Conservation (phyloP, 345 rosid genomes). For the Gossypium mustelinum region DNA sequence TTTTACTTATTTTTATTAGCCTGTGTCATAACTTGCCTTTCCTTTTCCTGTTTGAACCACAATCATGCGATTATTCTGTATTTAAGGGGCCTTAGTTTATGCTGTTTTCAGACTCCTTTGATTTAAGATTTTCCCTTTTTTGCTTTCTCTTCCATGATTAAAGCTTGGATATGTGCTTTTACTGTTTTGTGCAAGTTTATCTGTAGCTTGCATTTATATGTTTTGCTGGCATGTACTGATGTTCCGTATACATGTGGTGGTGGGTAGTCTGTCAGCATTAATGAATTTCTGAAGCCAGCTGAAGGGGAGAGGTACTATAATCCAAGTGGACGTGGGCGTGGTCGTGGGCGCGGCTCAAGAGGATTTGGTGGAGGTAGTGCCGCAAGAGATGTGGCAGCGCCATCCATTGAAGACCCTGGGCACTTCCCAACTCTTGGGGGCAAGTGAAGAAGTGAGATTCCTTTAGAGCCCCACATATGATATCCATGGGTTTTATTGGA, state of each 20-base stretch:
- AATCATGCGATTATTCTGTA: neutral
- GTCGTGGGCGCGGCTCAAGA: constrained; percentile 45
- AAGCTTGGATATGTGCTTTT: neutral
- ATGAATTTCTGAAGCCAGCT: constrained; percentile 40
- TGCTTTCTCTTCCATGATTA: neutral
- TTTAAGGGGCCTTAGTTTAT: neutral
- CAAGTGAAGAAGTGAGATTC: constrained; percentile 51
- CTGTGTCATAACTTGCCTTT: neutral
- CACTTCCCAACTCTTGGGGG: constrained; percentile 73
- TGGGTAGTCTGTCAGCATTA: constrained; percentile 55
- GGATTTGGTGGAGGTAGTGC: constrained; percentile 30
- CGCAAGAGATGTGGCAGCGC: constrained; percentile 33
- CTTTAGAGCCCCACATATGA: neutral
- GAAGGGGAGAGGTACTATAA: constrained; percentile 41
- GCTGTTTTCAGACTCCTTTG: neutral
- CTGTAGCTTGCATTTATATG: neutral
- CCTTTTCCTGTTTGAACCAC: neutral
- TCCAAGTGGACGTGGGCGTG: constrained; percentile 45
- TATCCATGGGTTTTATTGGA: constrained; percentile 13
- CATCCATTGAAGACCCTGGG: constrained; percentile 55
- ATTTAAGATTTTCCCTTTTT: neutral
- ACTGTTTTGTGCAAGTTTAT: neutral
- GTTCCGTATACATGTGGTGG: neutral
- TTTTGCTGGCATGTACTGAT: neutral
- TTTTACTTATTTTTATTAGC: neutral